A percentile compares a stretch with the other conserved stretches of the same genome.
phyloP scores from a whole-genome alignment of 2,329 filamentous ascomycete species.

The Ophioceras dolichostomum region DNA sequence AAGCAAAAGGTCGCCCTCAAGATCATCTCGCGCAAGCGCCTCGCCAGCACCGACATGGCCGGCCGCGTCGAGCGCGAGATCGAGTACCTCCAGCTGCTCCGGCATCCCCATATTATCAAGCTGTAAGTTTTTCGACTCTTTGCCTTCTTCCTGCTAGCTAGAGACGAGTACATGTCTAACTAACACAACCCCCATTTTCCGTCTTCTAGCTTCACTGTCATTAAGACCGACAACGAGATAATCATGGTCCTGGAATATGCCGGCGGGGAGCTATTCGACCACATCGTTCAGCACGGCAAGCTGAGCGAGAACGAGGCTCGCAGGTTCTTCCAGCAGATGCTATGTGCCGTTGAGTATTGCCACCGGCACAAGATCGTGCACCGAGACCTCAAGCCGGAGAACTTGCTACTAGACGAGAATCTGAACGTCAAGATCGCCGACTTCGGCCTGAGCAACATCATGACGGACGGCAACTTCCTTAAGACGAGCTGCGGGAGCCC shows the following conservation, averaged over 20 bases:
- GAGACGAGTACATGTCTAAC: background rate
- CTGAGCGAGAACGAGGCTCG: constrained; percentile 88
- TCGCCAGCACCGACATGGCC: constrained; percentile 96
- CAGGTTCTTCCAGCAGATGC: constrained; percentile 98
- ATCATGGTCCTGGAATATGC: constrained; percentile 99
- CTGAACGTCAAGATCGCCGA: constrained; percentile 99
- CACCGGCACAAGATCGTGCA: constrained; percentile 98
- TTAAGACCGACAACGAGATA: constrained; percentile 87
- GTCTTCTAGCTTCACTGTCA: constrained; percentile 62
- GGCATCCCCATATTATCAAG: constrained; percentile 98
- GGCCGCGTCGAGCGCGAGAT: constrained; percentile 96
- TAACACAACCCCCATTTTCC: too few relatives aligned
- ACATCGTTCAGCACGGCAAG: constrained; percentile 87
- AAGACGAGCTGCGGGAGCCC: constrained; percentile 98
- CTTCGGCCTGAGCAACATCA: constrained; percentile 97
- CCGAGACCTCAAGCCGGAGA: constrained; percentile 94
- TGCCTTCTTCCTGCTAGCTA: background rate
- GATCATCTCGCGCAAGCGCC: constrained; percentile 91
- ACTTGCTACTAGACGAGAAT: constrained; percentile 84
- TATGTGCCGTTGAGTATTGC: constrained; percentile 97
- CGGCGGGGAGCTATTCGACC: constrained; percentile 93
- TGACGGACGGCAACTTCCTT: constrained; percentile 98
- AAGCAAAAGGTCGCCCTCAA: constrained; percentile 95
- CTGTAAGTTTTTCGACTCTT: constrained; percentile 46
- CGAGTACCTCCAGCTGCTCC: constrained; percentile 87